Evolutionary conservation across 2,329 filamentous ascomycete genomes (phyloP), one percentile per base, ranked within the genome.

Genomic region (Geosmithia flava): DNA sequence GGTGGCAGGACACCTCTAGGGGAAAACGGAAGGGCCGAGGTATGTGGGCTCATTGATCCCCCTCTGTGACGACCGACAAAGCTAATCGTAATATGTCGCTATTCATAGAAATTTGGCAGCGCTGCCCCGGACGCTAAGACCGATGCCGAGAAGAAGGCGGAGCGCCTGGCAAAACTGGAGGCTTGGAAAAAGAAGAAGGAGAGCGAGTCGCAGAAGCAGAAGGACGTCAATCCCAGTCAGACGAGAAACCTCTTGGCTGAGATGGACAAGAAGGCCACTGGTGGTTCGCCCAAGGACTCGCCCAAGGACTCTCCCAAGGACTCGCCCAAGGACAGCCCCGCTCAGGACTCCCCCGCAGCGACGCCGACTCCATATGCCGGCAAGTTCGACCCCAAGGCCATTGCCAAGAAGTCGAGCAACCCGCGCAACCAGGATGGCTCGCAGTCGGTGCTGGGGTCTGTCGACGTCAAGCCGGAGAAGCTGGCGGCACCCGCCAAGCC

Each of bases 101-200:
- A 85, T 78, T 59, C 66, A 52, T 70, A 72, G 47, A 83, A 81
- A 59, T 51, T 54, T 8, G 23, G 23, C 23, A 27, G 23, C 40
- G 59, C 60, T 40, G 30, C 73, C 48, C 61, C 72, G 47, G 66
- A 70, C 43, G 65, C 66, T 17, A 80, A 80, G 57, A 72, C 78
- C 29, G 85, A 88, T 57, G 78, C 80, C 52, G 81, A 88, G 46
- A 88, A 66, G 48, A 87, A 90, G 62, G 85, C 83, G 46, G 86
- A 91, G 63, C 75, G 86, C 53, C 72, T 89, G 42, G 87, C 87
- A 27, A 90, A 87, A 61, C 68, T 95, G 27, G 87, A 91, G 62
- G 86, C 87, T 49, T 95, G 89, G 90, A 95, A 95, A 68, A 85
- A 88, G 65, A 91, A 90, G 66, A 83, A 88, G 61, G 85, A 87